Conservation (phyloP, 2,329 filamentous ascomycete species). For the Botrytis fragariae region DNA sequence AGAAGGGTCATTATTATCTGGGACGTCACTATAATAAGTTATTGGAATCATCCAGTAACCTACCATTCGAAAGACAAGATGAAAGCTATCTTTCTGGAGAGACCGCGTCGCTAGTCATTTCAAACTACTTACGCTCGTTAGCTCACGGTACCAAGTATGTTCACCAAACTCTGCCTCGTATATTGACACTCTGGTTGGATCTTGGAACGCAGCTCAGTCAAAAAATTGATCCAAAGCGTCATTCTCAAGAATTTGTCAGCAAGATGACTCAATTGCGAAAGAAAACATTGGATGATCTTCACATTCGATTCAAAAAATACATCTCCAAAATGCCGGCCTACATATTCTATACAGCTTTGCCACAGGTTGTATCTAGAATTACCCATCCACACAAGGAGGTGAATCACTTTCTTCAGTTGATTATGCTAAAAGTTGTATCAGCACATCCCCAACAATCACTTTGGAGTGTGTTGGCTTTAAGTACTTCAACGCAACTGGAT, state of each 20-base stretch:
- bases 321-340: conserved; percentile 69
- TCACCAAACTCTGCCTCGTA: conserved; percentile 87
- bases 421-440: conserved; percentile 82
- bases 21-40: conserved; percentile 97
- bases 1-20: conserved; percentile 96
- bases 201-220: conserved; percentile 74
- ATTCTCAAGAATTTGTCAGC: conserved; percentile 49
- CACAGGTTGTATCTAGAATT: conserved; percentile 95
- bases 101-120: conserved; percentile 81
- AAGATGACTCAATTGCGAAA: conserved; percentile 56
- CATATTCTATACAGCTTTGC: conserved; percentile 77
- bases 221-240: conserved; percentile 48
- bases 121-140: conserved; percentile 87
- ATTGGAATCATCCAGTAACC: conserved; percentile 79
- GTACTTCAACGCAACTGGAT: conserved; percentile 74
- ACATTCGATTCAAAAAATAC: conserved; percentile 77
- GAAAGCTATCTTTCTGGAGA: conserved; percentile 78
- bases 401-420: conserved; percentile 71
- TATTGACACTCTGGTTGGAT: conserved; percentile 92
- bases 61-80: conserved; percentile 73
- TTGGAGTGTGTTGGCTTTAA: conserved; percentile 86
- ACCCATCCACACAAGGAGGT: conserved; percentile 78
- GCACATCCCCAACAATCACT: conserved; percentile 87
- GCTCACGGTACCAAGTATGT: conserved; percentile 91
- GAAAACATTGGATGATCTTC: conserved; percentile 65